These are phyloP conservation scores for Puccinia polysora DNA, from an alignment of 1,284 basidiomycete genomes.

Conservation along the genomic window DNA sequence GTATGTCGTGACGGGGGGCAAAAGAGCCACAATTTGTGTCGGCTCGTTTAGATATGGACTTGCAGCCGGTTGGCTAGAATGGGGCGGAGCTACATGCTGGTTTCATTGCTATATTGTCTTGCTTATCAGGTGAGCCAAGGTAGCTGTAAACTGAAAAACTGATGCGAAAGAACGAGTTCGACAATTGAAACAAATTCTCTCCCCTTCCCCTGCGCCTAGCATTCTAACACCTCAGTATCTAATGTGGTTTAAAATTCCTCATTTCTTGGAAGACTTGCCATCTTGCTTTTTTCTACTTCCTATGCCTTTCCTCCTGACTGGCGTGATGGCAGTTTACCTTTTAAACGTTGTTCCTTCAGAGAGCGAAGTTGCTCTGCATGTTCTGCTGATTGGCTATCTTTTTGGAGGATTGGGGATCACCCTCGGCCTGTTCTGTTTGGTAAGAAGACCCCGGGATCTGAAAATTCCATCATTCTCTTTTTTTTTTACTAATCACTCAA, in stretches of 20 bases:
- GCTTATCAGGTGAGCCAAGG: constrained; percentile 10
- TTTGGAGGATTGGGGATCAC: constrained; percentile 28
- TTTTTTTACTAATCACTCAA: background rate
- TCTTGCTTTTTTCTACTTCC: constrained; percentile 21
- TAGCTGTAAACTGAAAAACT: background rate
- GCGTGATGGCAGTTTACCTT: constrained; percentile 23
- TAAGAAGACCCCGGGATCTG: background rate
- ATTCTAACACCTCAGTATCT: constrained; percentile 18
- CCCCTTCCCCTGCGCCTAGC: background rate
- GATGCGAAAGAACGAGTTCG: background rate
- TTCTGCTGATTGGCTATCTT: constrained; percentile 26
- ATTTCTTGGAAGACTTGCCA: constrained; percentile 16
- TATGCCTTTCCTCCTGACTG: constrained; percentile 8
- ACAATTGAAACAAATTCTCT: background rate
- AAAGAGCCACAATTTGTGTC: constrained; percentile 12
- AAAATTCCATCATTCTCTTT: background rate
- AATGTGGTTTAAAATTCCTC: constrained; percentile 24
- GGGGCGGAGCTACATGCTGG: constrained; percentile 8
- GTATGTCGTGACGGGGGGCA: background rate
- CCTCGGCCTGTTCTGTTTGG: constrained; percentile 14
- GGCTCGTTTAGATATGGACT: constrained; percentile 35
- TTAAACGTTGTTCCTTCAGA: constrained; percentile 13
- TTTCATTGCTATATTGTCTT: constrained; percentile 26
- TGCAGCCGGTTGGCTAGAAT: constrained; percentile 24
- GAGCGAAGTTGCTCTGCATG: background rate